Evolutionary conservation across 768 basidiomycete genomes (phyloP).

Genomic region (Hypholoma sublateritium): DNA sequence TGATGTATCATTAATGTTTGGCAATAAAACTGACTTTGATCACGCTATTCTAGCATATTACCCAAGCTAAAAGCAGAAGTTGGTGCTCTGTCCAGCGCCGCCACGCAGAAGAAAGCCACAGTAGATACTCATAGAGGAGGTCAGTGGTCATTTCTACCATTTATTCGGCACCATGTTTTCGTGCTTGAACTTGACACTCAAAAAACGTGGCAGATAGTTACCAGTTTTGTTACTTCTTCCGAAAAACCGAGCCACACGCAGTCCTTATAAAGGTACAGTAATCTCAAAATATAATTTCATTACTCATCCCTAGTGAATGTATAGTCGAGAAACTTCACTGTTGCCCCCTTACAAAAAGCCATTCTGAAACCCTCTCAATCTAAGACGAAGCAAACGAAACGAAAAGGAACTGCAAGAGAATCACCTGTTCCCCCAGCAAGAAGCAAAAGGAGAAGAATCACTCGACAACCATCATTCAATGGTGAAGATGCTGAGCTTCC

Average conservation of each 20-base stretch:
- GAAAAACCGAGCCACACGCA: conserved; percentile 79
- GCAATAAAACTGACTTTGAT: not conserved
- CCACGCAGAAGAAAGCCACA: conserved; percentile 60
- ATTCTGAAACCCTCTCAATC: not conserved
- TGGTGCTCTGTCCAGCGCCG: conserved; percentile 39
- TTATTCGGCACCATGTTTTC: conserved; percentile 2
- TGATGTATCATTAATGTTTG: not conserved
- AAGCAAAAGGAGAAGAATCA: conserved; percentile 3
- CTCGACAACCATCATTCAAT: not conserved
- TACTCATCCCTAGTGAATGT: not conserved
- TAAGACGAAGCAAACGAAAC: conserved; percentile 20
- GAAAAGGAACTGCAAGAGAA: conserved; percentile 4
- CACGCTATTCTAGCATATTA: conserved; percentile 47
- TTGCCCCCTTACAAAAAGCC: conserved; percentile 17
- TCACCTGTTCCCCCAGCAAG: not conserved
- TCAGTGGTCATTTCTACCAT: conserved; percentile 27
- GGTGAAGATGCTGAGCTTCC: not conserved
- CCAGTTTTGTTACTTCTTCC: conserved; percentile 89
- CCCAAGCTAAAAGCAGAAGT: conserved; percentile 66
- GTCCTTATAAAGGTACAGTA: conserved; percentile 74
- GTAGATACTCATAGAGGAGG: conserved; percentile 88
- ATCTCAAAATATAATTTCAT: not conserved
- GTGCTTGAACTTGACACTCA: not conserved
- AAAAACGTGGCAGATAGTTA: conserved; percentile 61
- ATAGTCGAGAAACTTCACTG: conserved; percentile 41